Evolutionary conservation across 305 asterid genomes (phyloP).

Genomic region (Fraxinus sp.): DNA sequence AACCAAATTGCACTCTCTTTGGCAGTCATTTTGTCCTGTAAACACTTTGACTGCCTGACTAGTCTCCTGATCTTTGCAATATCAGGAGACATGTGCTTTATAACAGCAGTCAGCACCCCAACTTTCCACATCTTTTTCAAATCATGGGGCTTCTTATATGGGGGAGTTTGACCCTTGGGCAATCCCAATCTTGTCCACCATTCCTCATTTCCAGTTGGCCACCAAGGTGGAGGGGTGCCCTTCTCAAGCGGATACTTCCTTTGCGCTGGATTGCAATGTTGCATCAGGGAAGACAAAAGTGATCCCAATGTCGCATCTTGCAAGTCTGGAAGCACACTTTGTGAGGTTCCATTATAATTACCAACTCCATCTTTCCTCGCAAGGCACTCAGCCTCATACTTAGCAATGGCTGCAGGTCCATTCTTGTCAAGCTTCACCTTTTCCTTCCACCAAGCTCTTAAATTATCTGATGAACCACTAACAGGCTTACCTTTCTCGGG

Average conservation of each 20-base stretch:
- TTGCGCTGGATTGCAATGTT: slow-evolving; percentile 73
- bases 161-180: slow-evolving; percentile 55
- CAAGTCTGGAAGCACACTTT: slow-evolving; percentile 51
- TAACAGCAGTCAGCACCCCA: slow-evolving; percentile 67
- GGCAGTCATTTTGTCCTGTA: slow-evolving; percentile 68
- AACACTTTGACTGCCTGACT: slow-evolving; percentile 49
- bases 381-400: slow-evolving; percentile 62
- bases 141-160: slow-evolving; percentile 73
- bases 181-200: slow-evolving; percentile 65
- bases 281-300: slow-evolving; percentile 70
- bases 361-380: slow-evolving; percentile 41
- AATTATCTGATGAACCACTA: slow-evolving; percentile 71
- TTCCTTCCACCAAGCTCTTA: slow-evolving; percentile 91
- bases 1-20: slow-evolving; percentile 66
- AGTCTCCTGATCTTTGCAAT: slow-evolving; percentile 59
- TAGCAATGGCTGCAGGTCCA: slow-evolving; percentile 79
- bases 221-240: slow-evolving; percentile 70
- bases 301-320: slow-evolving; percentile 76
- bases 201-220: slow-evolving; percentile 75
- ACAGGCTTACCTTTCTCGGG: slow-evolving; percentile 89
- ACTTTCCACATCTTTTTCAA: slow-evolving; percentile 80
- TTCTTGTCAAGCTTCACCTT: slow-evolving; percentile 80
- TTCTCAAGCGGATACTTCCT: slow-evolving; percentile 67
- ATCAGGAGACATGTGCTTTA: slow-evolving; percentile 78
- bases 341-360: slow-evolving; percentile 41